Evolutionary conservation across 306 rosid species (phyloP).

Genomic region (Sicyos edulis): DNA sequence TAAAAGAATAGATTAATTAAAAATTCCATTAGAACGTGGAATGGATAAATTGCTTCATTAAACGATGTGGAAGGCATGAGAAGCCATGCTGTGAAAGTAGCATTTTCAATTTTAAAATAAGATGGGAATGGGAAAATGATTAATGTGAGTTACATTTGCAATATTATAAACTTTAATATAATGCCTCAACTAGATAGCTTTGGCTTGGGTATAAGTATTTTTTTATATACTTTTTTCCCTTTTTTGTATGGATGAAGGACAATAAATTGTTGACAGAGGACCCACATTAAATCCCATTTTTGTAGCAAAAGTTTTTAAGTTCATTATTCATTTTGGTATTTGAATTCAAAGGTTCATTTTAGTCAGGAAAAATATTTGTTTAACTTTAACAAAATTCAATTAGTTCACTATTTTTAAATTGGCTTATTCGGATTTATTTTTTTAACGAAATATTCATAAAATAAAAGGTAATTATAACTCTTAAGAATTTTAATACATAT

Average conservation of each 20-base stretch:
- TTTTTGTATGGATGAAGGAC: not conserved
- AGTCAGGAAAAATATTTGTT: too few relatives aligned
- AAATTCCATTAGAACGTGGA: not conserved
- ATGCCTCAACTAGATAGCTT: not conserved
- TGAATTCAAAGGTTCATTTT: too few relatives aligned
- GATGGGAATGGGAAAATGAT: not conserved
- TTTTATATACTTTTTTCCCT: too few relatives aligned
- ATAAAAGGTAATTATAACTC: too few relatives aligned
- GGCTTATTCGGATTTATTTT: too few relatives aligned
- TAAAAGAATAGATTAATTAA: too few relatives aligned
- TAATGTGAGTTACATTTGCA: not conserved
- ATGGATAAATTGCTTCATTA: not conserved
- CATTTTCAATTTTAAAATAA: not conserved
- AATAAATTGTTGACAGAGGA: not conserved
- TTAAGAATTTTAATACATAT: too few relatives aligned
- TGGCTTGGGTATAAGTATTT: not conserved
- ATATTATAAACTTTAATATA: not conserved
- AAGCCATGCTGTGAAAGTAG: not conserved
- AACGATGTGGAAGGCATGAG: conserved; percentile 1
- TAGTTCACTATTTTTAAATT: too few relatives aligned
- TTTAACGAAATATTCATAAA: too few relatives aligned
- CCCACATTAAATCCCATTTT: not conserved
- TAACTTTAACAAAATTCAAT: too few relatives aligned
- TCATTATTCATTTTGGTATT: too few relatives aligned
- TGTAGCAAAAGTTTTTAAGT: too few relatives aligned